phyloP scores from a whole-genome alignment of 2,329 filamentous ascomycete species.

The Zymoseptoria pseudotritici region DNA sequence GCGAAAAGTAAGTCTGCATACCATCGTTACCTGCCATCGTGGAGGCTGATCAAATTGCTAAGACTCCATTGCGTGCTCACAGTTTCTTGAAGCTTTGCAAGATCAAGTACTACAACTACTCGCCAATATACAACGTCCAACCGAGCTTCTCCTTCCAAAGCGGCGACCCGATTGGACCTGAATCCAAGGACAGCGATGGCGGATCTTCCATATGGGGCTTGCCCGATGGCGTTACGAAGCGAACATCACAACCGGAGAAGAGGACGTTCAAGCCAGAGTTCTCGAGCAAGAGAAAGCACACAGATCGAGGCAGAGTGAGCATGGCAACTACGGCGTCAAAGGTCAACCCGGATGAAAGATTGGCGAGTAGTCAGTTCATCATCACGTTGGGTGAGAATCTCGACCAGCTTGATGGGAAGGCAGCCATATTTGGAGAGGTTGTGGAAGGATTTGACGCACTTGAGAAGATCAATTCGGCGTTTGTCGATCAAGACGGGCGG shows the following conservation, averaged over 20 bases:
- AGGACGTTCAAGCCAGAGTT: conserved; percentile 67
- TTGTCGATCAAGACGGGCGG: conserved; percentile 75
- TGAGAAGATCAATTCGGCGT: conserved; percentile 86
- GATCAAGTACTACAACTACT: conserved; percentile 98
- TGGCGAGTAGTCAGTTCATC: conserved; percentile 89
- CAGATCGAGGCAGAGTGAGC: conserved; percentile 84
- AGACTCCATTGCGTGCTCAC: conserved; percentile 39
- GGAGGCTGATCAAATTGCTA: conserved; percentile 50
- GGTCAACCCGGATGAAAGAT: conserved; percentile 68
- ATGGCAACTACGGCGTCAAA: conserved; percentile 85
- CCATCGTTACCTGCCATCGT: conserved; percentile 14
- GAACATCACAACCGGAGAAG: conserved; percentile 48
- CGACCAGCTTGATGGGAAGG: conserved; percentile 85
- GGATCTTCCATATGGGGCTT: conserved; percentile 90
- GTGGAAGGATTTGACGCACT: conserved; percentile 92
- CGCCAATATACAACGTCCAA: conserved; percentile 84
- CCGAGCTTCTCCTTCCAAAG: conserved; percentile 95
- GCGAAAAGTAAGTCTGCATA: conserved; percentile 71
- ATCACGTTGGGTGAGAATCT: conserved; percentile 84
- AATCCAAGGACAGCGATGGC: conserved; percentile 78
- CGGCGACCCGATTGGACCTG: conserved; percentile 84
- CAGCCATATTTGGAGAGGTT: conserved; percentile 90
- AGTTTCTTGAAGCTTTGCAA: conserved; percentile 99
- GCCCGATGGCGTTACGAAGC: conserved; percentile 56
- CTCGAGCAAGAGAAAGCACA: conserved; percentile 79